Conservation (phyloP, 1,139 yeast genomes). For the Debaryomycetaceae sp. region DNA sequence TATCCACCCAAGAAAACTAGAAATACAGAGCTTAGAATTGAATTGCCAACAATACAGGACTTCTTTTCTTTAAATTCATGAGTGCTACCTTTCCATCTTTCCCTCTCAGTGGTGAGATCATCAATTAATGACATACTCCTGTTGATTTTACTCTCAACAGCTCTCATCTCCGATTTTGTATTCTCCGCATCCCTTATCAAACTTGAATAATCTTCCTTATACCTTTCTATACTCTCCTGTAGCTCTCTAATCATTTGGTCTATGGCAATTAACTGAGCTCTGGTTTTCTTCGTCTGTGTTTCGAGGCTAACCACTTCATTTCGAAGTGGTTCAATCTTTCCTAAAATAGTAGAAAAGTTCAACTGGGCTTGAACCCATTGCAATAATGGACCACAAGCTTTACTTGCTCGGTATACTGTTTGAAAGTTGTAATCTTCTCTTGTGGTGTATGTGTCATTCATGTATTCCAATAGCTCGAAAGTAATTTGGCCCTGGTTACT, state of each 20-base stretch:
- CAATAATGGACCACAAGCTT: constrained; percentile 90
- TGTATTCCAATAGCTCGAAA: constrained; percentile 45
- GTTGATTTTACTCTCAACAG: constrained; percentile 57
- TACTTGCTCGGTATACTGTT: constrained; percentile 82
- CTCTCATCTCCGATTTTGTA: constrained; percentile 66
- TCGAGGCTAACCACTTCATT: constrained; percentile 64
- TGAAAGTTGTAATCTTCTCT: constrained; percentile 67
- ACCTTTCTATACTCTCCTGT: constrained; percentile 62
- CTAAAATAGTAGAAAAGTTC: constrained; percentile 63
- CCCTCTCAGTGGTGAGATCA: constrained; percentile 62
- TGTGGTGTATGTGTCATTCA: constrained; percentile 60
- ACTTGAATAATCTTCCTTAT: constrained; percentile 65
- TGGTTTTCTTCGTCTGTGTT: constrained; percentile 55
- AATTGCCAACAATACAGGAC: constrained; percentile 58
- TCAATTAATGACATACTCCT: constrained; percentile 64
- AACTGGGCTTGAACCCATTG: constrained; percentile 92
- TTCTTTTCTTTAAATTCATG: constrained; percentile 46
- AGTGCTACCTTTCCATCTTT: constrained; percentile 70
- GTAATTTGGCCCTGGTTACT: constrained; percentile 62
- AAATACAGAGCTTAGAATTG: constrained; percentile 60
- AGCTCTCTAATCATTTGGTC: constrained; percentile 78
- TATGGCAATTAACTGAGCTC: constrained; percentile 69
- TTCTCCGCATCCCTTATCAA: constrained; percentile 76
- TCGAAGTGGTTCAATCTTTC: constrained; percentile 70
- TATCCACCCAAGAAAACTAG: constrained; percentile 58